These are phyloP conservation scores for Rubroboletus pulcherrimus DNA, from an alignment of 768 basidiomycete genomes.

Conservation along the genomic window DNA sequence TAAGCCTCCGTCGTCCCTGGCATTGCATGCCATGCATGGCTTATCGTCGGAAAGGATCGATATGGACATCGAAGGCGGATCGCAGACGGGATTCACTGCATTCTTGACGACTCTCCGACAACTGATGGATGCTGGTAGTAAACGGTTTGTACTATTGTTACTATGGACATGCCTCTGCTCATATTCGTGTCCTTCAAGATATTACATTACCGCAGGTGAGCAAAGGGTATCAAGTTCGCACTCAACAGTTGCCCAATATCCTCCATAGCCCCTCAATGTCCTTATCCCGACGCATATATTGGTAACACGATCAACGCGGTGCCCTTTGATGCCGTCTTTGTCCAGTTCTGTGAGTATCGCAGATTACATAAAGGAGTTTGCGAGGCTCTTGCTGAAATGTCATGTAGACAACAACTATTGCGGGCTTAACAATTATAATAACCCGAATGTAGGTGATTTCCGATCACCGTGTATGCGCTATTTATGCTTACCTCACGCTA, in stretches of 20 bases:
- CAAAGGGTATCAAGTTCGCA: not conserved
- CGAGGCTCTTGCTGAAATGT: not conserved
- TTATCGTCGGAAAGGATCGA: slow-evolving; percentile 32
- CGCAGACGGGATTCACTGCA: slow-evolving; percentile 28
- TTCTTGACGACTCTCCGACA: slow-evolving; percentile 31
- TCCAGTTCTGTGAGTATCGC: slow-evolving; percentile 41
- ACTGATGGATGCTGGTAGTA: slow-evolving; percentile 28
- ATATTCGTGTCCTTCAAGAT: slow-evolving; percentile 23
- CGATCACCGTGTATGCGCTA: not conserved
- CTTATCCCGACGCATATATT: slow-evolving; percentile 46
- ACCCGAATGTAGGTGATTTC: slow-evolving; percentile 33
- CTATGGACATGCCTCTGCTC: not conserved
- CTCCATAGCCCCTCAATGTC: slow-evolving; percentile 38
- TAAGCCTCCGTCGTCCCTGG: slow-evolving; percentile 19
- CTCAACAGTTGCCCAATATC: not conserved
- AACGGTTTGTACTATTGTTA: slow-evolving; percentile 16
- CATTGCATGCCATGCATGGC: not conserved
- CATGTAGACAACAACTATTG: slow-evolving; percentile 47
- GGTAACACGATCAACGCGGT: slow-evolving; percentile 40
- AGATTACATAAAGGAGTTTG: not conserved
- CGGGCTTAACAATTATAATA: slow-evolving; percentile 41
- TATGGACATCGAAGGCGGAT: slow-evolving; percentile 48
- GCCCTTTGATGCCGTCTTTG: slow-evolving; percentile 47
- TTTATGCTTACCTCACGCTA: slow-evolving; percentile 17
- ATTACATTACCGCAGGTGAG: slow-evolving; percentile 42